Percentiles rank a stretch among this genome's conserved stretches.
These are phyloP conservation scores for Xylariomycetidae sp. DNA, from an alignment of 2,329 filamentous ascomycete species.

Conservation along the genomic window DNA sequence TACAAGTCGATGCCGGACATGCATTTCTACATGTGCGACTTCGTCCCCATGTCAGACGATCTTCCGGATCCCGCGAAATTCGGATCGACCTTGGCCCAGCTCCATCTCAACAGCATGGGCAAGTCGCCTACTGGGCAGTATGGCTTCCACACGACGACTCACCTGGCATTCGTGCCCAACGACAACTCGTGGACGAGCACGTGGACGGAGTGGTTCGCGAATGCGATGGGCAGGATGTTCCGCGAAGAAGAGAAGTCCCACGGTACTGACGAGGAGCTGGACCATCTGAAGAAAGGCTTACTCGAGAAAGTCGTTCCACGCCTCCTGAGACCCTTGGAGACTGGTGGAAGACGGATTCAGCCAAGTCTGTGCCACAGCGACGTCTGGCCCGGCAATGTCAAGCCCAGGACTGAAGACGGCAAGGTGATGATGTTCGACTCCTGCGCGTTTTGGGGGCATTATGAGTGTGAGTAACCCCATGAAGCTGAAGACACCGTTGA, in stretches of 20 bases:
- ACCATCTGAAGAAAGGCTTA: too few relatives aligned
- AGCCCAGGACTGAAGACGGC: constrained; percentile 1
- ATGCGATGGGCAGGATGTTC: too few relatives aligned
- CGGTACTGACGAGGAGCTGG: too few relatives aligned
- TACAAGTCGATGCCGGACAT: constrained; percentile 1
- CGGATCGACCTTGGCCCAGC: neutral
- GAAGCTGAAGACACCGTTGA: neutral
- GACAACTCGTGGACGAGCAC: too few relatives aligned
- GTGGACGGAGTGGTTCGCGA: too few relatives aligned
- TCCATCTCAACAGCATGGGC: too few relatives aligned
- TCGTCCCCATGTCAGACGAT: constrained; percentile 3
- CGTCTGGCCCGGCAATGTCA: constrained; percentile 25
- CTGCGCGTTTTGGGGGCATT: constrained; percentile 10
- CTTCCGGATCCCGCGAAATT: constrained; percentile 4
- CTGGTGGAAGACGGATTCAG: constrained; percentile 18
- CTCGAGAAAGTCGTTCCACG: too few relatives aligned
- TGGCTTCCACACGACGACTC: too few relatives aligned
- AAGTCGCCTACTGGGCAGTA: too few relatives aligned
- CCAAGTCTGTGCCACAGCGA: constrained; percentile 26
- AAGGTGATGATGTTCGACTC: constrained; percentile 6
- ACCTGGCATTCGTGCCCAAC: too few relatives aligned
- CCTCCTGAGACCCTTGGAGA: constrained; percentile 27
- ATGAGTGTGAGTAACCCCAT: constrained; percentile 3
- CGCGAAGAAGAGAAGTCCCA: too few relatives aligned
- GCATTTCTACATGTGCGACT: constrained; percentile 7